Conservation (phyloP, 768 basidiomycete species). For the Trametes gibbosa region DNA sequence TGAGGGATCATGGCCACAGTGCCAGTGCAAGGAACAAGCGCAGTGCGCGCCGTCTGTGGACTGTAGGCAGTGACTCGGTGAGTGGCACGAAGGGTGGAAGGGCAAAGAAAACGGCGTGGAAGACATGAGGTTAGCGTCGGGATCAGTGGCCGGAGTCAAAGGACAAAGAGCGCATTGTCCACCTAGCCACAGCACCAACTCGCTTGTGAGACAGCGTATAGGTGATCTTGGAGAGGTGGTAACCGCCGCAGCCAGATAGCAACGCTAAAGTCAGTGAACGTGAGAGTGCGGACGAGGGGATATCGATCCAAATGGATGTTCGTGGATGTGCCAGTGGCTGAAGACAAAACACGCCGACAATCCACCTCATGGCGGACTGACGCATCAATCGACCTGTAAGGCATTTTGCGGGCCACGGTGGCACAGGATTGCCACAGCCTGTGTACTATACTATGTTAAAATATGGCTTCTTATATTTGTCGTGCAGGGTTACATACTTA, state of each 20-base stretch:
- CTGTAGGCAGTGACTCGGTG: not conserved
- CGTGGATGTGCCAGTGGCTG: no score
- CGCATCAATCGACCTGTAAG: no score
- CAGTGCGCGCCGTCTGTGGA: not conserved
- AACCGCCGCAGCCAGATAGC: not conserved
- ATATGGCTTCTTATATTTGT: no score
- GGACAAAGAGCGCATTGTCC: not conserved
- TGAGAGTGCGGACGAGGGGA: no score
- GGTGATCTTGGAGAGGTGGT: not conserved
- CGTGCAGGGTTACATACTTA: no score
- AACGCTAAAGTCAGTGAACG: not conserved
- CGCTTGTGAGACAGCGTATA: not conserved
- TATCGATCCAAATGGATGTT: no score
- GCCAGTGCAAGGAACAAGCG: slow-evolving; percentile 3
- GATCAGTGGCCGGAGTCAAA: not conserved
- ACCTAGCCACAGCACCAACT: not conserved
- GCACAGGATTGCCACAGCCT: no score
- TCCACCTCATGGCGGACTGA: no score
- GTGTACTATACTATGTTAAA: no score
- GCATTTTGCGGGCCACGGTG: no score
- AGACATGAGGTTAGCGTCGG: slow-evolving; percentile 2
- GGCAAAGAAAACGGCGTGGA: not conserved
- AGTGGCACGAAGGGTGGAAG: not conserved
- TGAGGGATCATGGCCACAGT: not conserved
- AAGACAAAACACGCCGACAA: no score